Percentiles rank a stretch among this genome's conserved stretches.
These are phyloP conservation scores for Candida dajiaensis DNA, from an alignment of 805 yeast genomes.

Conservation along the genomic window DNA sequence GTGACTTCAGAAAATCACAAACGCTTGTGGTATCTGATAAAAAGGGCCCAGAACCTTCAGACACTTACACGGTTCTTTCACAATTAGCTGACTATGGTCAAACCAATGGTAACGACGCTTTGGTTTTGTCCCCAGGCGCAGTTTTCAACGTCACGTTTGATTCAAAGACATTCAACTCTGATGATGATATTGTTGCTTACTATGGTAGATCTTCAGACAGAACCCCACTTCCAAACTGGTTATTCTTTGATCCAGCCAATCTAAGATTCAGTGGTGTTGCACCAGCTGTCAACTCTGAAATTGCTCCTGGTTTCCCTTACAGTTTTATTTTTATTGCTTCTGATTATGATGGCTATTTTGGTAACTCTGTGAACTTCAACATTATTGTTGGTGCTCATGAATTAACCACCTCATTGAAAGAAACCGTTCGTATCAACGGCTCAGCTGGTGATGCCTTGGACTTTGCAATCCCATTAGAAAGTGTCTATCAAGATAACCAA, in stretches of 20 bases:
- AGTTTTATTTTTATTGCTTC: constrained; percentile 72
- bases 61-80: constrained; percentile 37
- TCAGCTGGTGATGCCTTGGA: constrained; percentile 52
- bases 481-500: constrained; percentile 59
- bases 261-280: constrained; percentile 81
- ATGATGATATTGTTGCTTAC: constrained; percentile 51
- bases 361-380: constrained; percentile 62
- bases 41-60: constrained; percentile 46
- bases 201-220: constrained; percentile 79
- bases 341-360: constrained; percentile 69
- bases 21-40: constrained; percentile 53
- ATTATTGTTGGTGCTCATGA: constrained; percentile 86
- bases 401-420: constrained; percentile 59
- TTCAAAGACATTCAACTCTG: constrained; percentile 50
- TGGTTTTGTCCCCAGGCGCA: constrained; percentile 68
- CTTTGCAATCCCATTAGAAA: constrained; percentile 54
- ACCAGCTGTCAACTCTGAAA: constrained; percentile 76
- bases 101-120: constrained; percentile 71
- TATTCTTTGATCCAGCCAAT: constrained; percentile 53
- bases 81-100: constrained; percentile 61
- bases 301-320: constrained; percentile 81
- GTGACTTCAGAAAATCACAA: constrained; percentile 42
- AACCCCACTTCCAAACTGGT: constrained; percentile 90
- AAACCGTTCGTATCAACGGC: constrained; percentile 56
- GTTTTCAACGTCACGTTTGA: constrained; percentile 62